Evolutionary conservation across 495 filamentous ascomycete species (phyloP), one percentile per base, ranked within the genome.

Genomic region (Aspergillus leporis): DNA sequence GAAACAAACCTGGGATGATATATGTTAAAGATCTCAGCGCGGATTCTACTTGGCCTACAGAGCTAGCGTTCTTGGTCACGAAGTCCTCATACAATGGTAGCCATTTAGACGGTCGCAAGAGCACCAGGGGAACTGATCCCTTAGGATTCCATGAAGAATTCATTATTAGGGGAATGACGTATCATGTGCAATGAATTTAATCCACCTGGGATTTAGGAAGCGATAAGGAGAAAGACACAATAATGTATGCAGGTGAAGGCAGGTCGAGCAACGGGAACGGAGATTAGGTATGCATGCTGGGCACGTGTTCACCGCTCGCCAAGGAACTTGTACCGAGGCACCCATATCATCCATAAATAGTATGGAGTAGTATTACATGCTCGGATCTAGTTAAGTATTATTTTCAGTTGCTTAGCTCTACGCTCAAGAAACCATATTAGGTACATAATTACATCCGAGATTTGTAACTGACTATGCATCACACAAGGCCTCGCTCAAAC

Each of bases 41-140:
- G 43, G 90, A 93, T 77, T 98, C 94, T 56, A 98, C 93, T 70
- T 96, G 92, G 14, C 88, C 87, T 53, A 98, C 91, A 22, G 93
- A 90, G 70, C 89, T 87, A 54, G 91, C 83, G 74, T 98, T 97
- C 75, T 93, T 93, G 40, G 89, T 90, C 76, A 98, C 92, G 74
- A 97, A 97, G 58, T 93, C 87, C 66, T 86, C 86, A 74, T 98
- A 98, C 67, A 89, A 82, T 52, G 82, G 77, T 31, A 95, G 73
- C 88, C 86, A 93, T 74, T 86, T 87, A 0, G 89, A 83, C 25
- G 90, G 89, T 46, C 86, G 73, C 9, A 83, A 68, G 57, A 83
- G 66, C 51, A 51, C 70, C 28, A 65, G 50, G 13, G 73, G 67
- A 41, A 75, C 65, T 32, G 68, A 61, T 56, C 59, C 70, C 55